These are phyloP conservation scores for Xylaria scruposa DNA, from an alignment of 495 filamentous ascomycete genomes.

Conservation along the genomic window DNA sequence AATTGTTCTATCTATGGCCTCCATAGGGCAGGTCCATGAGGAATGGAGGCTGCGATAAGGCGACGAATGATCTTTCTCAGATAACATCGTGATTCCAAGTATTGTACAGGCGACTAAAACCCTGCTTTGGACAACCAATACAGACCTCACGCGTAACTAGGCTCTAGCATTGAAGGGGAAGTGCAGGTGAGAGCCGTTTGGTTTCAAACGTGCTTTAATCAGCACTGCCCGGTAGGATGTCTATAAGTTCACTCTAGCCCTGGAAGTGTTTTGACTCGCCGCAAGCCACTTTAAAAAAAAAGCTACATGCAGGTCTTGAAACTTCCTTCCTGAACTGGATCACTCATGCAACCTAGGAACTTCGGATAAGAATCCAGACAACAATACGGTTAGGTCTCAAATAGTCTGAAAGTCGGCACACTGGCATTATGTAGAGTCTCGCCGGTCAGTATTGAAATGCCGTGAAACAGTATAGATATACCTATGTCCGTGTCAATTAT, in stretches of 20 bases:
- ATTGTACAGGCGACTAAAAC: background rate
- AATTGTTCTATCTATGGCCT: background rate
- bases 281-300: conserved; percentile 17
- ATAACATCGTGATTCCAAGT: conserved; percentile 6
- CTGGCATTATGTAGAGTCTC: conserved; percentile 10
- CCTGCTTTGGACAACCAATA: conserved; percentile 5
- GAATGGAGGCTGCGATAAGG: conserved; percentile 22
- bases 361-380: conserved; percentile 27
- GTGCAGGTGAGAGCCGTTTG: background rate
- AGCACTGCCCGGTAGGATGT: conserved; percentile 22
- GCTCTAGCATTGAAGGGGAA: conserved; percentile 21
- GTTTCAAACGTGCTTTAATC: conserved; percentile 6
- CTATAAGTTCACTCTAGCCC: background rate
- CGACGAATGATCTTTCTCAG: conserved; percentile 26
- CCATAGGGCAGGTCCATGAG: conserved; percentile 3
- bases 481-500: background rate
- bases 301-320: conserved; percentile 28
- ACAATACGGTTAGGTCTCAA: conserved; percentile 21
- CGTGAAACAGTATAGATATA: conserved; percentile 12
- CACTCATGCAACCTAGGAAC: conserved; percentile 20
- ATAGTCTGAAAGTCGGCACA: background rate
- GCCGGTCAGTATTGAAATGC: conserved; percentile 6
- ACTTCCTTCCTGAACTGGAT: conserved; percentile 25
- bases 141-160: conserved; percentile 13
- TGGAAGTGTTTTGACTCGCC: conserved; percentile 15